These are phyloP conservation scores for Trichoderma koningiopsis DNA, from an alignment of 2,329 filamentous ascomycete species.

Conservation along the genomic window DNA sequence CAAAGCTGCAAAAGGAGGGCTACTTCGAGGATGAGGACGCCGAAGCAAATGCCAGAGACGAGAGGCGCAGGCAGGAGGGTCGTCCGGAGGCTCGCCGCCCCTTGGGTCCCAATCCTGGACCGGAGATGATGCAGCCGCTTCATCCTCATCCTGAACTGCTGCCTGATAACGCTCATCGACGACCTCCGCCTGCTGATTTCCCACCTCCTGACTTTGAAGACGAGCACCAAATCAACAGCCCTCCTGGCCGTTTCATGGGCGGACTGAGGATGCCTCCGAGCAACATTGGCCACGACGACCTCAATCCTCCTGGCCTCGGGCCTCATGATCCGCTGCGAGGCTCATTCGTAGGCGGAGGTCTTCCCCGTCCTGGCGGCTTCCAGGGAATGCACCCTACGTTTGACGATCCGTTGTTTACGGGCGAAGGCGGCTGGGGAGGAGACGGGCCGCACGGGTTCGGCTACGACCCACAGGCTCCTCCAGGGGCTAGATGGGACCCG, in stretches of 20 bases:
- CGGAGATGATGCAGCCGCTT: conserved; percentile 39
- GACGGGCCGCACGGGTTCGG: conserved; percentile 36
- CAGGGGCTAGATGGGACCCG: conserved; percentile 90
- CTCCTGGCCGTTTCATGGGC: conserved; percentile 43
- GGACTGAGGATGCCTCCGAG: conserved; percentile 55
- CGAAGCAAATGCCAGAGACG: background rate
- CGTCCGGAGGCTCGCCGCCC: too few relatives aligned
- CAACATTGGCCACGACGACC: conserved; percentile 80
- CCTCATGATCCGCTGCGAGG: conserved; percentile 79
- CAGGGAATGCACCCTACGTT: conserved; percentile 96
- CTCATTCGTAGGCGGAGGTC: conserved; percentile 63
- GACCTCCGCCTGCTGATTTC: conserved; percentile 63
- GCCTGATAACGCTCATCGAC: conserved; percentile 56
- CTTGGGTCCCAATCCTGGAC: background rate
- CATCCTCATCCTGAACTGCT: conserved; percentile 65
- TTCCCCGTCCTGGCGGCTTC: conserved; percentile 60
- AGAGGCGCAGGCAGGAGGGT: conserved; percentile 52
- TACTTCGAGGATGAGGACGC: conserved; percentile 64
- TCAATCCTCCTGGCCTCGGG: conserved; percentile 84
- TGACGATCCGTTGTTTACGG: conserved; percentile 82
- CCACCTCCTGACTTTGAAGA: conserved; percentile 91
- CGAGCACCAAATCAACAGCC: conserved; percentile 79
- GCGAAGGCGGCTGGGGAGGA: conserved; percentile 48
- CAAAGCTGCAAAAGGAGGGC: conserved; percentile 74
- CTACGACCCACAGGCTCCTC: conserved; percentile 72